Percentiles rank a stretch among this genome's conserved stretches.
These are phyloP conservation scores for Colletotrichum sp. DNA, from an alignment of 2,329 filamentous ascomycete species.

Conservation along the genomic window DNA sequence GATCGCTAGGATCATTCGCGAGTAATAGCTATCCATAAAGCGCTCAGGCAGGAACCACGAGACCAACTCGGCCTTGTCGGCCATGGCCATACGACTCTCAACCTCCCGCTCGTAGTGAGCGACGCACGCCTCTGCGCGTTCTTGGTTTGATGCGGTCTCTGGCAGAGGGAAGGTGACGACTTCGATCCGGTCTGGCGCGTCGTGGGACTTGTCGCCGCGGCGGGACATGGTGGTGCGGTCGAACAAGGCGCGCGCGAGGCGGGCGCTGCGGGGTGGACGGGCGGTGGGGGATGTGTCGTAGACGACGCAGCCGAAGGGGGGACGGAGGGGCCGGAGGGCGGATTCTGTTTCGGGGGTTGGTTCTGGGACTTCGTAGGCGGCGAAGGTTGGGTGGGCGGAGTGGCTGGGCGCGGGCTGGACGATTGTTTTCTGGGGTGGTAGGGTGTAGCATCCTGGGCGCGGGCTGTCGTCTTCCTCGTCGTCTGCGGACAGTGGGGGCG, in stretches of 20 bases:
- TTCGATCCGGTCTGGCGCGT: neutral
- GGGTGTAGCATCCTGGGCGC: neutral
- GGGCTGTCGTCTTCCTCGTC: neutral
- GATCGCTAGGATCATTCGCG: neutral
- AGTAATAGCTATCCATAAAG: neutral
- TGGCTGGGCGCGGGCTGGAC: neutral
- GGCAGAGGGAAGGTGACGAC: neutral
- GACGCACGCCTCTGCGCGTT: neutral
- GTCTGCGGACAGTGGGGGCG: accelerated
- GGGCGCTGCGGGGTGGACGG: neutral
- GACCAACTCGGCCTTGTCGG: neutral
- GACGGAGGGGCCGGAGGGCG: neutral
- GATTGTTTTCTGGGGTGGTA: neutral
- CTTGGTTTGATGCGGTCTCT: neutral
- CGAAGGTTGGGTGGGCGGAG: neutral
- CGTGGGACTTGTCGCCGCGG: neutral
- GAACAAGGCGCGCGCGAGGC: neutral
- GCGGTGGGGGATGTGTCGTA: neutral
- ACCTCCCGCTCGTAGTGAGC: neutral
- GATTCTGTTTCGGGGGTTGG: neutral
- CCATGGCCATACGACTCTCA: neutral
- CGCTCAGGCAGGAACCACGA: conserved; percentile 2
- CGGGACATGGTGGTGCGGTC: neutral
- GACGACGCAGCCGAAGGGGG: neutral
- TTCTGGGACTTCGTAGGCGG: neutral